phyloP scores from a whole-genome alignment of 257 asterid species.

The Linderniella brevidens region DNA sequence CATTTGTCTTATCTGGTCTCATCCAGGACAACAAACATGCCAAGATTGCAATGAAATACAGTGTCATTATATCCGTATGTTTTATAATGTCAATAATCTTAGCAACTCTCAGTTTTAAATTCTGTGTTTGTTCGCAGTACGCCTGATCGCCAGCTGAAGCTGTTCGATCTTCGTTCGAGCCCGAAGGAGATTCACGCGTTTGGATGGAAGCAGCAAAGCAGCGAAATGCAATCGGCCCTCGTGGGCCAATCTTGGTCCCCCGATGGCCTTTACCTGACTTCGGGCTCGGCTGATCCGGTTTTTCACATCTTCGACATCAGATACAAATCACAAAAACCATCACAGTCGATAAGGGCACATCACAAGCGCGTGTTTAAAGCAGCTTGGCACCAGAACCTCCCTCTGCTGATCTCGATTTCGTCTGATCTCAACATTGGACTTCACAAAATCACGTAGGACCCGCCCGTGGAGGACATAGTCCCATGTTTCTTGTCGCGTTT shows the following conservation, averaged over 20 bases:
- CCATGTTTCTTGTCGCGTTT: too few species aligned
- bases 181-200: conserved; percentile 41
- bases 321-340: conserved; percentile 39
- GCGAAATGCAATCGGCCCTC: conserved; percentile 79
- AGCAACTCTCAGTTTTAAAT: not conserved
- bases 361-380: conserved; percentile 90
- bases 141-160: conserved; percentile 61
- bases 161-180: conserved; percentile 56
- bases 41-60: too few species aligned
- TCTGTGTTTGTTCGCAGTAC: conserved; percentile 30
- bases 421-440: conserved; percentile 75
- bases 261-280: conserved; percentile 58
- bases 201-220: conserved; percentile 90
- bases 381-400: conserved; percentile 67
- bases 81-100: not conserved
- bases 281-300: conserved; percentile 81
- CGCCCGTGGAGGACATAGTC: too few species aligned
- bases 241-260: conserved; percentile 93
- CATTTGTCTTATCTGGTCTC: too few species aligned
- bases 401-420: conserved; percentile 76
- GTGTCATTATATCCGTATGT: too few species aligned
- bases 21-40: too few species aligned
- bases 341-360: conserved; percentile 67
- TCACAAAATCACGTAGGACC: conserved; percentile 22
- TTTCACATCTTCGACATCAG: conserved; percentile 81